phyloP scores from a whole-genome alignment of 352 stramenopile species.

The Halophytophthora batemanensis region DNA sequence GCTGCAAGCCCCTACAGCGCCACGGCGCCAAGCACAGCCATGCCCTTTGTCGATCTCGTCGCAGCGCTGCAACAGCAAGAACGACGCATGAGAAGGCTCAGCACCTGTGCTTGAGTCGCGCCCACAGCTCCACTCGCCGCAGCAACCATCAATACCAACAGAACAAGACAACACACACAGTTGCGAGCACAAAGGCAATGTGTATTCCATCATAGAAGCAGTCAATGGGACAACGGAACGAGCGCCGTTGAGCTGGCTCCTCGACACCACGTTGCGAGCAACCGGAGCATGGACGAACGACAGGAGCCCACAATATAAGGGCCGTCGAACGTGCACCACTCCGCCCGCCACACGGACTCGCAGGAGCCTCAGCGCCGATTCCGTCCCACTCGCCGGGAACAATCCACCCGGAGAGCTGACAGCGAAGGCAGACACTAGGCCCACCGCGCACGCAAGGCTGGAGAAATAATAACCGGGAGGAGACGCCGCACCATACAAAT shows the following conservation, averaged over 20 bases:
- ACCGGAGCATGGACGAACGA: constrained; percentile 39
- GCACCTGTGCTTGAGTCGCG: constrained; percentile 4
- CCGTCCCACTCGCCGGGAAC: constrained; percentile 19
- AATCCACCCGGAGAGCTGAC: constrained; percentile 27
- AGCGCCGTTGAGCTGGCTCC: constrained; percentile 7
- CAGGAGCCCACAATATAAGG: constrained; percentile 8
- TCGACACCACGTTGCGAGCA: constrained; percentile 7
- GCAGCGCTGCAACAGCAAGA: constrained; percentile 10
- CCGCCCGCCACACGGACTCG: constrained; percentile 5
- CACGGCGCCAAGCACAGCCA: background rate
- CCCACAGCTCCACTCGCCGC: too few relatives aligned
- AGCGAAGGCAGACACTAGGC: constrained; percentile 15
- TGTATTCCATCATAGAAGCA: constrained; percentile 31
- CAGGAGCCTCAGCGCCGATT: constrained; percentile 26
- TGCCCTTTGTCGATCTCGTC: constrained; percentile 4
- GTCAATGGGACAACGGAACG: background rate
- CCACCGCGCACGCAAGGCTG: constrained; percentile 23
- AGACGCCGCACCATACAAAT: constrained; percentile 24
- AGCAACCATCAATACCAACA: background rate
- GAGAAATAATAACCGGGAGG: constrained; percentile 40
- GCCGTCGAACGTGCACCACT: constrained; percentile 37
- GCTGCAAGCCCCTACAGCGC: too few relatives aligned
- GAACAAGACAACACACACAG: constrained; percentile 1
- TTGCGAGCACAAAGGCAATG: constrained; percentile 29
- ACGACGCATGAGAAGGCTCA: constrained; percentile 6